Evolutionary conservation across 2,329 filamentous ascomycete species (phyloP), one percentile per base, ranked within the genome.

Genomic region (Aspergillus costaricaensis): DNA sequence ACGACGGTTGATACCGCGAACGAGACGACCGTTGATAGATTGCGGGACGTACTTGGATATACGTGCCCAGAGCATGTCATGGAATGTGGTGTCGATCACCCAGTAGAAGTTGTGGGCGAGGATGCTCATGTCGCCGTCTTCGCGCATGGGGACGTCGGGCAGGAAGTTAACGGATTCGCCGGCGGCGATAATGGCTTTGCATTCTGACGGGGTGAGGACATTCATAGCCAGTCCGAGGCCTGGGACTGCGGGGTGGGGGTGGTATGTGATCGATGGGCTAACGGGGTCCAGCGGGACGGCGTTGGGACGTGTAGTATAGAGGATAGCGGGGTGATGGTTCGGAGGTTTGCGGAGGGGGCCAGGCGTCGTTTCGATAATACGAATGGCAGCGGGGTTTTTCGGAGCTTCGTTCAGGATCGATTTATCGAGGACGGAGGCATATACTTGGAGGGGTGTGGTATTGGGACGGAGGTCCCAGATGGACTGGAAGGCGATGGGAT

Each of bases 91-190:
- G 65, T 91, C 88, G 12, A 87, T 80, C 8, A 91, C 80, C 88
- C 88, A 91, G 77, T 90, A 90, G 66, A 91, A 89, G 72, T 90
- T 91, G 76, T 91, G 88, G 0, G 88, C 88, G 1, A 90, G 74
- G 50, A 90, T 82, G 67, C 86, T 89, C 23, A 81, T 80, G 56
- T 89, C 86, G 15, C 85, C 86, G 58, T 87, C 86, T n/a, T 86
- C 85, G 2, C 86, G 84, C 30, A 90, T 77, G 0, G 88, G 88
- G 0, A 86, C 86, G 67, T 91, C 88, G 0, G 88, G 88, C 0
- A 88, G 79, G 64, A 90, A 91, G 6, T 83, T 83, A 49, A 89
- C 82, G 0, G 80, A 80, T 70, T 91, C 88, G 5, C 85, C 88
- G 0, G 88, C 86, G 0, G 86, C 84, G 19, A 91, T 86, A 57